Base-by-base conservation (phyloP, 805 yeast genomes). In the Maudiozyma pseudohumilis region DNA sequence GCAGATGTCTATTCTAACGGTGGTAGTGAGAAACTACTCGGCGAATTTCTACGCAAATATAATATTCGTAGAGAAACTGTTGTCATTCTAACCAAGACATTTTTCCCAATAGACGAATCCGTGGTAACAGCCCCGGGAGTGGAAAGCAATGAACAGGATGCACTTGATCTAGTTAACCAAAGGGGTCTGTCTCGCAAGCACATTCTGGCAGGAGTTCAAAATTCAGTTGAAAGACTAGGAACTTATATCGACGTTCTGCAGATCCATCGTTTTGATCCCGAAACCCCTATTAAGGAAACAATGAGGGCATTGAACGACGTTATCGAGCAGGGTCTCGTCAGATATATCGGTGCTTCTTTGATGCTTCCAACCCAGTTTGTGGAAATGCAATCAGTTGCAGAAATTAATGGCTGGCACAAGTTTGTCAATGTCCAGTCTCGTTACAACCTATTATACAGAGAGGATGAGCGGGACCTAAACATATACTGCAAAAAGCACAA, bases 381-480 rank as follows among this genome's bases (percentile, higher is more conserved):
- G 2, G 67, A 65, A 36, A 30, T 77, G 77, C 77, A 76, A 51
- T 54, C 49, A 39, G 52, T 65, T 41, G 81, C 81, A 8, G 77
- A 75, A 36, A 61, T 60, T 18, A 16, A 35, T 20, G 34, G 19
- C 23, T 35, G 36, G 40, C 61, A 63, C 42, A 73, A 73, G 49
- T 76, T 75, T 43, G 61, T 75, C 36, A 58, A 69, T 12, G 70
- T 75, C 73, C 82, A 77, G 54, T 69, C 68, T 44, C 69, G 59
- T 48, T 73, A 75, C 55, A 75, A 73, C 48, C 58, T 76, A 41
- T 37, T 75, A 4, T 63, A 71, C 46, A 60, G 84, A 10, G 80
- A 76, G 48, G 81, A 75, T 38, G 84, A 77, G 50, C 58, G 74
- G n/a, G 83, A 77, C 49, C 62, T 75, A 69, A 69, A 65, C 41